phyloP scores from a whole-genome alignment of 1,284 basidiomycete species.

The Austroboletus sp. region DNA sequence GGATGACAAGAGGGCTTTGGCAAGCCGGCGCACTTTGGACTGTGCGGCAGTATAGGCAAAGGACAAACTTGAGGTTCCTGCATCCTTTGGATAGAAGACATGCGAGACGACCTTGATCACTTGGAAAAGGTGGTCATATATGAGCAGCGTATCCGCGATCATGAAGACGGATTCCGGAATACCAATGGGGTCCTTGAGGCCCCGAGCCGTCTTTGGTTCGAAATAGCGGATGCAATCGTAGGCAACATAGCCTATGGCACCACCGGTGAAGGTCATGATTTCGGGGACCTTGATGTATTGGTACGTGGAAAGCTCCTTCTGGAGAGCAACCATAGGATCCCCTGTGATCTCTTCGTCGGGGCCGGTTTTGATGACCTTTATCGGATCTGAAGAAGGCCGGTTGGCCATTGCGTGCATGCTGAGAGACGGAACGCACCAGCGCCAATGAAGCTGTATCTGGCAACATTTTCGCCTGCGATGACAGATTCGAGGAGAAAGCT shows the following conservation, averaged over 20 bases:
- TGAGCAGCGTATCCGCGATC: slow-evolving; percentile 89
- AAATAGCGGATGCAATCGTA: slow-evolving; percentile 97
- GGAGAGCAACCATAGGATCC: slow-evolving; percentile 81
- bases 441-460: slow-evolving; percentile 93
- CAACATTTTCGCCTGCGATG: slow-evolving; percentile 83
- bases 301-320: slow-evolving; percentile 82
- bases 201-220: slow-evolving; percentile 82
- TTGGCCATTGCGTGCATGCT: not conserved
- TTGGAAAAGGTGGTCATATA: slow-evolving; percentile 97
- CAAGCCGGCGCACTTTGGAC: slow-evolving; percentile 68
- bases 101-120: slow-evolving; percentile 93
- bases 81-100: slow-evolving; percentile 74
- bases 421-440: slow-evolving; percentile 57
- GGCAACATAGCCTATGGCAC: slow-evolving; percentile 94
- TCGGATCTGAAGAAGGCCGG: slow-evolving; percentile 60
- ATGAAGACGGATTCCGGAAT: slow-evolving; percentile 97
- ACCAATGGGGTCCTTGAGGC: slow-evolving; percentile 67
- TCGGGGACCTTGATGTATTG: slow-evolving; percentile 88
- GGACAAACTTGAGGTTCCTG: slow-evolving; percentile 56
- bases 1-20: slow-evolving; percentile 56
- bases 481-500: slow-evolving; percentile 93
- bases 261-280: slow-evolving; percentile 92
- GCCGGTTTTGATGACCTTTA: slow-evolving; percentile 88
- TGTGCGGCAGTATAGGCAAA: slow-evolving; percentile 81
- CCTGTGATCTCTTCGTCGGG: slow-evolving; percentile 76